Conservation (phyloP, 495 filamentous ascomycete genomes). For the Margaritispora aquatica region DNA sequence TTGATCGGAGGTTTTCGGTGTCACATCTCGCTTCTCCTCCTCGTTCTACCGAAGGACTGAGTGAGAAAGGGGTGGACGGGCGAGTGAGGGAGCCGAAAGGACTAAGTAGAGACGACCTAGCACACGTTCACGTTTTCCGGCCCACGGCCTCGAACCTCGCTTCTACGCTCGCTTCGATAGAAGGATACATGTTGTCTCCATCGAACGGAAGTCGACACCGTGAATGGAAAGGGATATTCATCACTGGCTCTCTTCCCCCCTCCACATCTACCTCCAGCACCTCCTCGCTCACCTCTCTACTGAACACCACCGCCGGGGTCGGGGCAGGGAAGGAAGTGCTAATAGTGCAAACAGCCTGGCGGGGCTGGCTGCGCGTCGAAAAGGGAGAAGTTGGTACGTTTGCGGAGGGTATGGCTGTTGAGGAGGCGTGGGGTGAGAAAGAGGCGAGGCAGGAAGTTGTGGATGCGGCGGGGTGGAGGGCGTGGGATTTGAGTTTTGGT, state of each 20-base stretch:
- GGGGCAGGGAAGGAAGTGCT: not conserved
- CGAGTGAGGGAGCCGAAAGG: too few species aligned
- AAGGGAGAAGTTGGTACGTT: constrained; percentile 36
- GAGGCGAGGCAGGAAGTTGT: constrained; percentile 36
- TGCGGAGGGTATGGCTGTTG: constrained; percentile 42
- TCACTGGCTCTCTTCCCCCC: too few species aligned
- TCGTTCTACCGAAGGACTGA: too few species aligned
- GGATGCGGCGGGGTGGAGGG: constrained; percentile 29
- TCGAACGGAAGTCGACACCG: constrained; percentile 35
- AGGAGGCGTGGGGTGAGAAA: constrained; percentile 50
- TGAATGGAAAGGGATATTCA: constrained; percentile 44
- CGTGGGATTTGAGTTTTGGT: constrained; percentile 27
- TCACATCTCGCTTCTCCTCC: constrained; percentile 37
- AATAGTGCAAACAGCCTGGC: constrained; percentile 31
- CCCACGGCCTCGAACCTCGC: constrained; percentile 12
- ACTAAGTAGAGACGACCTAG: too few species aligned
- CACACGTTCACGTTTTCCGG: constrained; percentile 17
- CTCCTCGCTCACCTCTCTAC: too few species aligned
- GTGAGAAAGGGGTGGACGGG: too few species aligned
- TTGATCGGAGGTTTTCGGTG: constrained; percentile 60
- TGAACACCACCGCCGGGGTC: too few species aligned
- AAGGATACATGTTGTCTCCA: constrained; percentile 43
- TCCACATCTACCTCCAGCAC: too few species aligned
- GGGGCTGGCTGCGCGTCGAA: constrained; percentile 42
- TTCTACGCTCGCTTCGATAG: constrained; percentile 29